Base-by-base conservation (phyloP, 2,329 filamentous ascomycete genomes). In the Cytospora piceicola region DNA sequence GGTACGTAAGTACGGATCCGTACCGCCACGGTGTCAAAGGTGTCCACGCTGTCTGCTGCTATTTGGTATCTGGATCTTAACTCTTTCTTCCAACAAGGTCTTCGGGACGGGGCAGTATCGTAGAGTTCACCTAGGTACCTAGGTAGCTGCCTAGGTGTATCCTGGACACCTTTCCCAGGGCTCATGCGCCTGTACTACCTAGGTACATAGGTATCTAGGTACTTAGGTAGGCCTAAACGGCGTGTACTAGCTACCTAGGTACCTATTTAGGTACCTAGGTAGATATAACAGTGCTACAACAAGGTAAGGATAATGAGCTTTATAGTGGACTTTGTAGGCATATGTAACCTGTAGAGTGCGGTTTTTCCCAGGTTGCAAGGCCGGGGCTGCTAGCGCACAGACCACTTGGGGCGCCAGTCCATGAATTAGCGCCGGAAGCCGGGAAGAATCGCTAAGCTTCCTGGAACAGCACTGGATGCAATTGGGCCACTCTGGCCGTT, bases 371-470 rank as follows among this genome's bases (percentile, higher is more conserved):
- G 32, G 27, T 22, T 27, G 11, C 27, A 8, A 55, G 32, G 20
- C 30, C 60, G 22, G 34, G 30, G 20, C 22, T 5, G 20, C 20
- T 5, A 36, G 17, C 27, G 61, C 61, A 63, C 61, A 27, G 53
- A 32, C 61, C 61, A 63, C 8, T 17, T 4, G 53, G 11, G 61
- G 29, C n/a, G 53, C 46, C 46, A 2, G 20, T 22, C n/a, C 15
- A 4, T 3, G 46, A 53, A 51, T 63, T 42, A 42, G 46, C 34
- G 61, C 53, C 53, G 61, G 53, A 49, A 63, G 61, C 60, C 61
- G 61, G 61, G 61, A 63, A 63, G 53, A 57, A 29, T 63, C 61
- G 61, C 52, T 54, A 22, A 32, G 30, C 52, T 62, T 56, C 55
- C 32, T 58, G 46, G 51, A 64, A 39, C 57, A 54, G 9, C n/a